Conservation (phyloP, 495 filamentous ascomycete species). For the Ascodesmis nigricans region DNA sequence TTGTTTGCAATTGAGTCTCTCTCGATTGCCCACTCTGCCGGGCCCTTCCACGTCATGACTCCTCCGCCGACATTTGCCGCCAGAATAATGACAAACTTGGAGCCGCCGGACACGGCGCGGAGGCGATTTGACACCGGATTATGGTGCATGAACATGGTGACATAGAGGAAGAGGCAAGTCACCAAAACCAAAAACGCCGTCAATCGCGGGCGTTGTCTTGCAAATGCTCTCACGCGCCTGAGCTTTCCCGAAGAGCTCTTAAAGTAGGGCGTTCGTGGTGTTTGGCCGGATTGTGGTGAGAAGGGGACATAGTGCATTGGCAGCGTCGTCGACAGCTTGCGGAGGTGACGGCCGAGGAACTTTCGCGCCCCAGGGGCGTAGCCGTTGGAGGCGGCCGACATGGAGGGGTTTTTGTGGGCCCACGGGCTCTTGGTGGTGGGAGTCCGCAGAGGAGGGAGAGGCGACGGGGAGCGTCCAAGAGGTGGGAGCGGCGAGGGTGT, state of each 20-base stretch:
- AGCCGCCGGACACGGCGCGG: slow-evolving; percentile 48
- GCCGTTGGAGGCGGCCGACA: slow-evolving; percentile 8
- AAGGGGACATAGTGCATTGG: slow-evolving; percentile 14
- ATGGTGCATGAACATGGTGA: slow-evolving; percentile 15
- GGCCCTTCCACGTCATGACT: slow-evolving; percentile 98
- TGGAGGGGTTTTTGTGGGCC: not conserved
- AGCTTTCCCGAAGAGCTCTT: not conserved
- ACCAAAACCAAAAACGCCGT: slow-evolving; percentile 10
- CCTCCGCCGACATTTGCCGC: slow-evolving; percentile 87
- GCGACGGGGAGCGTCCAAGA: slow-evolving; percentile 16
- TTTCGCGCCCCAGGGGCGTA: slow-evolving; percentile 15
- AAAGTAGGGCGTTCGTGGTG: slow-evolving; percentile 10
- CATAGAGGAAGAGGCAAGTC: slow-evolving; percentile 9
- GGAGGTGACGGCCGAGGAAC: slow-evolving; percentile 20
- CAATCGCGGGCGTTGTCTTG: slow-evolving; percentile 7
- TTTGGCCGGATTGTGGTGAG: slow-evolving; percentile 8
- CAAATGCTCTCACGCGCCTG: not conserved
- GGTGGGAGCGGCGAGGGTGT: slow-evolving; percentile 14
- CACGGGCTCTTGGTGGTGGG: slow-evolving; percentile 5
- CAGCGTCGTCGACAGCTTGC: slow-evolving; percentile 20
- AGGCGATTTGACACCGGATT: slow-evolving; percentile 18
- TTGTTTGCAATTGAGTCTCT: slow-evolving; percentile 92
- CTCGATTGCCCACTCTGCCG: slow-evolving; percentile 94
- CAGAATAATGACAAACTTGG: slow-evolving; percentile 81
- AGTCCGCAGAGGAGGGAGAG: slow-evolving; percentile 2